Evolutionary conservation across 176 grass and related monocot genomes (phyloP).

Genomic region (Paspalum vaginatum): DNA sequence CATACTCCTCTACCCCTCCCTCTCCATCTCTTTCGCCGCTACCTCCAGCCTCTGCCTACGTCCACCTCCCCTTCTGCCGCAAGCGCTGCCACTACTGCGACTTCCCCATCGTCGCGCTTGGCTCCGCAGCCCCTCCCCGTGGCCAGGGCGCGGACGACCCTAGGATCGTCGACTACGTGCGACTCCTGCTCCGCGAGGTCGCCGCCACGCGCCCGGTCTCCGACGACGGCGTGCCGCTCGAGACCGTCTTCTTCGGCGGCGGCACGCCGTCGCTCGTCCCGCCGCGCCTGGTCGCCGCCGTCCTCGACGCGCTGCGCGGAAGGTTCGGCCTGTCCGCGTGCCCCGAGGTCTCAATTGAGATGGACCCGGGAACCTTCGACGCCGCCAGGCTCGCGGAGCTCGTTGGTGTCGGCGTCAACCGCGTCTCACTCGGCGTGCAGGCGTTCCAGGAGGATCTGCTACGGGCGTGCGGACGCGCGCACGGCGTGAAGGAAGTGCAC

Average conservation of each 20-base stretch:
- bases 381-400: constrained; percentile 48
- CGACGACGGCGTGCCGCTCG: constrained; percentile 51
- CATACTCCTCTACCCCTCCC: neutral
- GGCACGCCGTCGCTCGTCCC: constrained; percentile 88
- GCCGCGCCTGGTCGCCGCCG: constrained; percentile 54
- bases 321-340: constrained; percentile 57
- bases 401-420: constrained; percentile 70
- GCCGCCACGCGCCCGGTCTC: constrained; percentile 48
- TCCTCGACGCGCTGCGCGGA: constrained; percentile 62
- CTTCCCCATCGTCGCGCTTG: constrained; percentile 84
- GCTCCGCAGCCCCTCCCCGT: constrained; percentile 38
- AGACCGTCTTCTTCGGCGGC: constrained; percentile 84
- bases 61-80: constrained; percentile 88
- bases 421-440: constrained; percentile 85
- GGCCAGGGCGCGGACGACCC: constrained; percentile 52
- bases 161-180: constrained; percentile 72
- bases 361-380: constrained; percentile 87
- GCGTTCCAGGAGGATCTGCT: constrained; percentile 87
- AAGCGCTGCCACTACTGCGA: constrained; percentile 94
- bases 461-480: constrained; percentile 68
- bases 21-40: constrained; percentile 2
- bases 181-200: constrained; percentile 78
- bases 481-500: constrained; percentile 70
- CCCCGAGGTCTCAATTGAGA: constrained; percentile 87
- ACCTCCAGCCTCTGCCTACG: constrained; percentile 67